Conservation (phyloP, 1,284 basidiomycete genomes). For the Xerocomus amazonicus region DNA sequence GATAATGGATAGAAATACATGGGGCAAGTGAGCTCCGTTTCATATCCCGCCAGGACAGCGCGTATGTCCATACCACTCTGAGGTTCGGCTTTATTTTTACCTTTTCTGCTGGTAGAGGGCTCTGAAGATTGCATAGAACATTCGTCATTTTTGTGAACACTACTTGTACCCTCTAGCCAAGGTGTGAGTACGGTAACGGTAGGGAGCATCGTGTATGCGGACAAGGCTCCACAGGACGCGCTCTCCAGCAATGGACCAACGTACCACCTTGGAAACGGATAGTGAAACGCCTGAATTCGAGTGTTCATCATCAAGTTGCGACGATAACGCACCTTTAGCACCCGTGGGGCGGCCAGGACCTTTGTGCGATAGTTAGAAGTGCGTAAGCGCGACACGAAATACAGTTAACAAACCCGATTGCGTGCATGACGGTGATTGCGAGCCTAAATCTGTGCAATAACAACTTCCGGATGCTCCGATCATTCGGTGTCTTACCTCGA, state of each 20-base stretch:
- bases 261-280: slow-evolving; percentile 12
- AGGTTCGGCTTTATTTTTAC: slow-evolving; percentile 22
- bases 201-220: not conserved
- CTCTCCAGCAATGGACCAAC: slow-evolving; percentile 4
- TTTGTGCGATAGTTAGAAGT: slow-evolving; percentile 10
- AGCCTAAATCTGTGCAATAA: slow-evolving; percentile 1
- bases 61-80: slow-evolving; percentile 11
- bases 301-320: not conserved
- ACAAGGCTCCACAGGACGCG: not conserved
- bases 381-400: not conserved
- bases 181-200: slow-evolving; percentile 5
- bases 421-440: not conserved
- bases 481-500: slow-evolving; percentile 8
- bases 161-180: slow-evolving; percentile 3
- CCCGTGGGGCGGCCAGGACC: not conserved
- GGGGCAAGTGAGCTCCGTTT: slow-evolving; percentile 53
- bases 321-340: slow-evolving; percentile 8
- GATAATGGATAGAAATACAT: slow-evolving; percentile 43
- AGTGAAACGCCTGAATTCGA: not conserved
- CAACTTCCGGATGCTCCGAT: not conserved
- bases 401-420: slow-evolving; percentile 8
- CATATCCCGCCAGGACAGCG: slow-evolving; percentile 37
- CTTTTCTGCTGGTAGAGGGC: slow-evolving; percentile 17
- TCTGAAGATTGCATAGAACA: slow-evolving; percentile 1
- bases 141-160: not conserved